Evolutionary conservation across 1,139 yeast genomes (phyloP).

Genomic region (Sugiyamaella novakii): DNA sequence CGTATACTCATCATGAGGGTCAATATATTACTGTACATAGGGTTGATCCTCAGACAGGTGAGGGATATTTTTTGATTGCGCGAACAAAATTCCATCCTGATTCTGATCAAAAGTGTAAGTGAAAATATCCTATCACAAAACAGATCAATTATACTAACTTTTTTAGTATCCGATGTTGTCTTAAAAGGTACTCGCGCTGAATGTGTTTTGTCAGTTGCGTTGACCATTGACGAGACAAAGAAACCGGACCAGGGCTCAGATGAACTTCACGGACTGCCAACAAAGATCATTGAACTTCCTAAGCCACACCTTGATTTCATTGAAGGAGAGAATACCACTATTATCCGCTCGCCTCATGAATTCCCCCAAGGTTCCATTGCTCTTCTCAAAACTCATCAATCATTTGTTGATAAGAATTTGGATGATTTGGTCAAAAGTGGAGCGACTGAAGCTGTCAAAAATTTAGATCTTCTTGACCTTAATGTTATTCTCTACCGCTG

Average conservation of each 20-base stretch:
- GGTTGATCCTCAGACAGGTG: constrained; percentile 78
- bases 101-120: constrained; percentile 39
- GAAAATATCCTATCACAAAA: not conserved
- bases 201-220: constrained; percentile 59
- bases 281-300: constrained; percentile 56
- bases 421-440: constrained; percentile 70
- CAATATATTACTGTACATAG: constrained; percentile 91
- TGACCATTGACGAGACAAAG: constrained; percentile 52
- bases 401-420: constrained; percentile 59
- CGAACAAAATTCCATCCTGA: constrained; percentile 67
- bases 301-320: constrained; percentile 53
- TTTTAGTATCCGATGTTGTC: constrained; percentile 62
- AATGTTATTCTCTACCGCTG: constrained; percentile 76
- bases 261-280: constrained; percentile 62
- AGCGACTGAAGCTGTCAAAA: constrained; percentile 69
- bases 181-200: constrained; percentile 69
- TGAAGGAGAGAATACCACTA: constrained; percentile 46
- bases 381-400: constrained; percentile 65
- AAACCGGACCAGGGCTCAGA: constrained; percentile 49
- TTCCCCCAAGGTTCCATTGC: constrained; percentile 94
- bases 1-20: constrained; percentile 92
- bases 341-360: constrained; percentile 55
- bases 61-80: constrained; percentile 87
- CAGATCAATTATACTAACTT: constrained; percentile 37
- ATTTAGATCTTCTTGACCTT: constrained; percentile 65